Evolutionary conservation across 495 filamentous ascomycete genomes (phyloP).

Genomic region (Penicillium cataractarum): DNA sequence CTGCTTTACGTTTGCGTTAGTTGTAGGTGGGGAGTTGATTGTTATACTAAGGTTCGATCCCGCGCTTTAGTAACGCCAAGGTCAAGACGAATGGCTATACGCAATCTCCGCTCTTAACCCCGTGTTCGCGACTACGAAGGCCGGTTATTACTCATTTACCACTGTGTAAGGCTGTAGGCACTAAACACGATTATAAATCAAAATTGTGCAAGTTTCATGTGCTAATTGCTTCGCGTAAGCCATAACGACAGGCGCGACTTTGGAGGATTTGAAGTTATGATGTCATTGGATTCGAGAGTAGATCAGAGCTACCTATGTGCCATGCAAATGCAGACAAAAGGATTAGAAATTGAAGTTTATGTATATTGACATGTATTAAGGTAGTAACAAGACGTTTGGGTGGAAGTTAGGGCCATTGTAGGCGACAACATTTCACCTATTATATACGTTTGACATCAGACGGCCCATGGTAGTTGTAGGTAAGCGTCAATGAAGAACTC

Average conservation of each 20-base stretch:
- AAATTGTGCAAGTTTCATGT: not conserved
- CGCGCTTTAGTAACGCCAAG: not conserved
- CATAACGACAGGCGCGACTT: not conserved
- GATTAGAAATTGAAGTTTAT: not conserved
- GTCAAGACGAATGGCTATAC: not conserved
- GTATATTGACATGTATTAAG: not conserved
- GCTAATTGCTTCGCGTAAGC: not conserved
- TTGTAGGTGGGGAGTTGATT: not conserved
- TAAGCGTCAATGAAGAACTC: not conserved
- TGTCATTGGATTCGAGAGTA: not conserved
- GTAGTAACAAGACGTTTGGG: not conserved
- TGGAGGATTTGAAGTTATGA: not conserved
- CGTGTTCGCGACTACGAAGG: not conserved
- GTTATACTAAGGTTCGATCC: not conserved
- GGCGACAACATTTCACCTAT: not conserved
- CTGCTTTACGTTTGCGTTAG: too few species aligned
- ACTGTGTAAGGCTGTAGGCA: not conserved
- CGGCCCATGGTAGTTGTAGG: not conserved
- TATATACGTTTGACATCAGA: not conserved
- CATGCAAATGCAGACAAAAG: not conserved
- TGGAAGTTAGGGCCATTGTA: too few species aligned
- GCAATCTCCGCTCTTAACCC: constrained; percentile 17
- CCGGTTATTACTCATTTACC: not conserved
- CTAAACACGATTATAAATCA: not conserved
- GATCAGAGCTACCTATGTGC: not conserved